Evolutionary conservation across 2,329 filamentous ascomycete genomes (phyloP).

Genomic region (Paraphoma chrysanthemicola): DNA sequence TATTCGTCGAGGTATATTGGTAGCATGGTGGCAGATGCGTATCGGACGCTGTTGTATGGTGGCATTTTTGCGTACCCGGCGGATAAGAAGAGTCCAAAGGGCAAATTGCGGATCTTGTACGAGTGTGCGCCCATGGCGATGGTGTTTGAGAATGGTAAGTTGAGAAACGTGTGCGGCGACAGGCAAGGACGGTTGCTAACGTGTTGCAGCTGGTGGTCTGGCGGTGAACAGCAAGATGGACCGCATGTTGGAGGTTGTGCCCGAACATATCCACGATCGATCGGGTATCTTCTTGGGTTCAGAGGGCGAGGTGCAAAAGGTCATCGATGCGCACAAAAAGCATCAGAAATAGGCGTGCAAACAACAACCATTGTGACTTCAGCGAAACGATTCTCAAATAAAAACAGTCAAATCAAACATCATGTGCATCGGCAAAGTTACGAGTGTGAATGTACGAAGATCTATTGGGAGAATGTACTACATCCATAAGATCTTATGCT

Average conservation of each 20-base stretch:
- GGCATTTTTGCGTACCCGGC: conserved; percentile 98
- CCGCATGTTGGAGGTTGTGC: conserved; percentile 86
- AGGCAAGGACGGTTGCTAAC: conserved; percentile 16
- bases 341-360: conserved; percentile 40
- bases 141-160: conserved; percentile 95
- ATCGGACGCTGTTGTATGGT: conserved; percentile 92
- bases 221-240: conserved; percentile 91
- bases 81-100: conserved; percentile 98
- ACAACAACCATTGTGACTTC: no score
- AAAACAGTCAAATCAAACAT: not conserved
- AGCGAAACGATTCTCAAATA: no score
- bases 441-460: conserved; percentile 9
- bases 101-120: conserved; percentile 95
- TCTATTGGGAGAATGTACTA: conserved; percentile 24
- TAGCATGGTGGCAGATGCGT: conserved; percentile 97
- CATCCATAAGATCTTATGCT: conserved; percentile 21
- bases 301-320: conserved; percentile 93
- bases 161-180: not conserved
- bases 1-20: conserved; percentile 97
- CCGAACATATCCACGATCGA: conserved; percentile 92
- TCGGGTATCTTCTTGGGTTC: conserved; percentile 97
- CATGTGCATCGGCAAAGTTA: not conserved
- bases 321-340: conserved; percentile 80
- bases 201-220: conserved; percentile 77
- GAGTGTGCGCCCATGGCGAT: conserved; percentile 99